A percentile compares a stretch with the other conserved stretches of the same genome.
phyloP scores from a whole-genome alignment of 2,329 filamentous ascomycete genomes.

The Pseudogymnoascus sp. region DNA sequence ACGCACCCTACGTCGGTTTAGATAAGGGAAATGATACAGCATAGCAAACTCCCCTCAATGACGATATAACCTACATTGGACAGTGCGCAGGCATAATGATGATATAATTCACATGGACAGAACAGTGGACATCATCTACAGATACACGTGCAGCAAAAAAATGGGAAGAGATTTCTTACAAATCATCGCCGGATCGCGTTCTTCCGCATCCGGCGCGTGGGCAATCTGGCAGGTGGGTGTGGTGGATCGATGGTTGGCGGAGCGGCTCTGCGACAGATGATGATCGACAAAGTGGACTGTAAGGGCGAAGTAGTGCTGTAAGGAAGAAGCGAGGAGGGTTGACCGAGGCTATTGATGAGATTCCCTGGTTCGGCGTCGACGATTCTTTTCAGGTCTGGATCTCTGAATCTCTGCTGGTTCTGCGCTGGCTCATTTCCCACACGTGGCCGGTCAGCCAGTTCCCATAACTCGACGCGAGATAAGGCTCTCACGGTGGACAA shows the following conservation, averaged over 20 bases:
- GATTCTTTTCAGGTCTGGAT: background rate
- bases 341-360: background rate
- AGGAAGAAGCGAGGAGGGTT: background rate
- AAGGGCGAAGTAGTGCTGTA: background rate
- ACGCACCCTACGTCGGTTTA: background rate
- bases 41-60: background rate
- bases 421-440: background rate
- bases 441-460: background rate
- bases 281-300: background rate
- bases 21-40: background rate
- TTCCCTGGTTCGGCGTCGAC: background rate
- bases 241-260: background rate
- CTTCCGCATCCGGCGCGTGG: background rate
- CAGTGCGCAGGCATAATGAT: background rate
- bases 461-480: background rate
- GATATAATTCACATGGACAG: background rate
- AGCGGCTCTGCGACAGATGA: background rate
- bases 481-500: background rate
- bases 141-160: background rate
- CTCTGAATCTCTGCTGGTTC: background rate
- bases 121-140: background rate
- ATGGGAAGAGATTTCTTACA: background rate
- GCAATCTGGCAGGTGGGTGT: constrained; percentile 2
- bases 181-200: background rate
- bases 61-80: background rate